Percentiles rank a stretch among this genome's conserved stretches.
These are phyloP conservation scores for Solanum peruvianum DNA, from an alignment of 257 asterid genomes.

Conservation along the genomic window DNA sequence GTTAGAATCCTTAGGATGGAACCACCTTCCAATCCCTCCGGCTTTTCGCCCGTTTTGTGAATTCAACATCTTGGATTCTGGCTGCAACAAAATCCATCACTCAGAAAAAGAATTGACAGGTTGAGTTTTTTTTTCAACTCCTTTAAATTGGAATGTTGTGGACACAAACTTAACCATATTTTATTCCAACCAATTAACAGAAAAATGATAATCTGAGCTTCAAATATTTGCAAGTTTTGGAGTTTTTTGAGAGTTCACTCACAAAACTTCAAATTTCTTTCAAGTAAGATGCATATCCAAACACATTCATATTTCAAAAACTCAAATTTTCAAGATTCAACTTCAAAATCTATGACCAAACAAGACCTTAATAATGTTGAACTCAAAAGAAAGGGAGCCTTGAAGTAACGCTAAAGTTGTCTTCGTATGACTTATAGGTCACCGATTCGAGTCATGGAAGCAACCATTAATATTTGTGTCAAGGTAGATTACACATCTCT, in stretches of 20 bases:
- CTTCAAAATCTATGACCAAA: too few relatives aligned
- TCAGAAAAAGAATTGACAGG: not conserved
- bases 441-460: rapidly evolving
- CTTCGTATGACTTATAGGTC: not conserved
- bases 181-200: not conserved
- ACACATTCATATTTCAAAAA: not conserved
- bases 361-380: not conserved
- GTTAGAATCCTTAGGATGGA: constrained; percentile 35
- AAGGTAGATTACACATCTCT: not conserved
- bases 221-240: not conserved
- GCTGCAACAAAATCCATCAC: constrained; percentile 11
- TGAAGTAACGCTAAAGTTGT: not conserved
- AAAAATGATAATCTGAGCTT: not conserved
- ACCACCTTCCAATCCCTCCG: constrained; percentile 54
- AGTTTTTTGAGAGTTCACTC: not conserved
- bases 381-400: not conserved
- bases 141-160: not conserved
- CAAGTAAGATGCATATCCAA: not conserved
- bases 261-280: too few relatives aligned
- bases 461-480: not conserved
- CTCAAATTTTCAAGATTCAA: not conserved
- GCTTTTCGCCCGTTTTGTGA: constrained; percentile 14
- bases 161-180: not conserved
- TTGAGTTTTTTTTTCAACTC: not conserved
- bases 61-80: constrained; percentile 11